Conservation (phyloP, 345 rosid genomes). For the Angophora floribunda region DNA sequence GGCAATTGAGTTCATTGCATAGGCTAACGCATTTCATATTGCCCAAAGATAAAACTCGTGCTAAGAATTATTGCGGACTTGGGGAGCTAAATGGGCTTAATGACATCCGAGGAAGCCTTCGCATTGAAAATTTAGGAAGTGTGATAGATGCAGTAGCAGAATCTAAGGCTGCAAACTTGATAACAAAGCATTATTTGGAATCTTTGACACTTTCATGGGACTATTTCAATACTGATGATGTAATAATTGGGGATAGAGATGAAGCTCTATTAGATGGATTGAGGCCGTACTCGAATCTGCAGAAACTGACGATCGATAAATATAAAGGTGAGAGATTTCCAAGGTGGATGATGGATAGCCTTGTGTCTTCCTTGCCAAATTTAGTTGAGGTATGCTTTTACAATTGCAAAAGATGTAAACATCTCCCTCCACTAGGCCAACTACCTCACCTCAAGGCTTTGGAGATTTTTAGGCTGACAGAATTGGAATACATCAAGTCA, state of each 20-base stretch:
- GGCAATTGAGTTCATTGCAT: no score
- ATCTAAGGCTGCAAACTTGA: accelerated
- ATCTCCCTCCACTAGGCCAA: neutral
- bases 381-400: neutral
- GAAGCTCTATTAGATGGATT: neutral
- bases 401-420: neutral
- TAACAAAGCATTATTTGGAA: neutral
- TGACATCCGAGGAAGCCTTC: neutral
- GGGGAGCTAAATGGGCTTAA: no score
- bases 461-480: accelerated
- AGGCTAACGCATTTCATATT: no score
- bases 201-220: neutral
- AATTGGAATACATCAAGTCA: neutral
- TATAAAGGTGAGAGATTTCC: neutral
- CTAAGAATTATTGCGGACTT: no score
- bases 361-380: neutral
- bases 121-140: neutral
- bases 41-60: no score
- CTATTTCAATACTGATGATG: accelerated
- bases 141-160: neutral
- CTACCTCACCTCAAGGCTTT: neutral
- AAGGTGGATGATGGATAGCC: neutral
- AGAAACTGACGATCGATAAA: accelerated
- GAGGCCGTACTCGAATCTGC: neutral
- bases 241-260: neutral